Conservation (phyloP, 345 rosid species). For the Abelmoschus esculentus region DNA sequence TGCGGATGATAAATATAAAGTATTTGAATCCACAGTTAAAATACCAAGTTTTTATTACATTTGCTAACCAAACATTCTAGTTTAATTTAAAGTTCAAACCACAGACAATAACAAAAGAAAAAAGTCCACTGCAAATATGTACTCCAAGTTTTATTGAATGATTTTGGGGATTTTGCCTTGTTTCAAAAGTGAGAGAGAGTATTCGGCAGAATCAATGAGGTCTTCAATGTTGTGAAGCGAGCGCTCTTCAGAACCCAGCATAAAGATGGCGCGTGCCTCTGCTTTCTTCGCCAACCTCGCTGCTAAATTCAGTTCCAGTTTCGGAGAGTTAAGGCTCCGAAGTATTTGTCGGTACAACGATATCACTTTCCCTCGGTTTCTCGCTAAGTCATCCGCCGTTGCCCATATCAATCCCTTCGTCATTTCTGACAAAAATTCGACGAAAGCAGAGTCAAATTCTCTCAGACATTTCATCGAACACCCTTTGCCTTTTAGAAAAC, state of each 20-base stretch:
- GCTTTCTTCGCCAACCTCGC: slow-evolving; percentile 55
- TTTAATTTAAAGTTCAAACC: too few relatives aligned
- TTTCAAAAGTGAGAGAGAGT: slow-evolving; percentile 30
- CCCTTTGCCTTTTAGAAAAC: background rate
- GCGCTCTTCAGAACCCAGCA: slow-evolving; percentile 44
- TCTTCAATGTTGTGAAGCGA: slow-evolving; percentile 48
- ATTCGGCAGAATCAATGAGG: slow-evolving; percentile 43
- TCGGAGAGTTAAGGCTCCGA: slow-evolving; percentile 47
- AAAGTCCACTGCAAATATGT: too few relatives aligned
- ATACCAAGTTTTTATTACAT: too few relatives aligned
- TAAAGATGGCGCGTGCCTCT: slow-evolving; percentile 45
- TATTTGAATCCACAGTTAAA: too few relatives aligned
- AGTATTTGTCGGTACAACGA: slow-evolving; percentile 47
- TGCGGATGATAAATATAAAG: too few relatives aligned
- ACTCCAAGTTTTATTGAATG: slow-evolving; percentile 2
- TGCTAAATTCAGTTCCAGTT: slow-evolving; percentile 40
- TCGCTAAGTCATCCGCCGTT: slow-evolving; percentile 43
- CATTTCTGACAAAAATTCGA: slow-evolving; percentile 2
- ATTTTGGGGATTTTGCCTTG: slow-evolving; percentile 46
- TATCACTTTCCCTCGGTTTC: slow-evolving; percentile 43
- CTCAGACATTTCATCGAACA: slow-evolving; percentile 3
- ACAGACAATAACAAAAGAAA: too few relatives aligned
- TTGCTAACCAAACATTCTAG: too few relatives aligned
- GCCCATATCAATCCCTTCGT: slow-evolving; percentile 40
- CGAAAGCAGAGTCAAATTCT: background rate